Conservation (phyloP, 129 eudicot species). For the Saposhnikovia divaricata region DNA sequence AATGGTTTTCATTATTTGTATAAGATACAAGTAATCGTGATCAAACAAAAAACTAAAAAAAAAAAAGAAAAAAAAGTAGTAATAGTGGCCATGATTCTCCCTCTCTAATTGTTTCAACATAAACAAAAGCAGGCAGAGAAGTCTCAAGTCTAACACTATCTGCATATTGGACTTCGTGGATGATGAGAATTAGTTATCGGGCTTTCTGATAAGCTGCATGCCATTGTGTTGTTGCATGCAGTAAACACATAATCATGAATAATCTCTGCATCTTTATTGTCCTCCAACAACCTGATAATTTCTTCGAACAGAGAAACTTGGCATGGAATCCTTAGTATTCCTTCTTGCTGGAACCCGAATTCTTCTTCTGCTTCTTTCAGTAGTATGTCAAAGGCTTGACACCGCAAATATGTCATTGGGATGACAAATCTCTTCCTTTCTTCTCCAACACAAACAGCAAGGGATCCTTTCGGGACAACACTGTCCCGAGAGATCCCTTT, state of each 20-base stretch:
- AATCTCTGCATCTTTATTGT: slow-evolving; percentile 3
- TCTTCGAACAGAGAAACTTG: slow-evolving; percentile 55
- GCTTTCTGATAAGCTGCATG: slow-evolving; percentile 9
- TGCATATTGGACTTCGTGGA: slow-evolving; percentile 7
- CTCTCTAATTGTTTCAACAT: not conserved
- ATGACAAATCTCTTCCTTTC: slow-evolving; percentile 61
- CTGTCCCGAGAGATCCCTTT: slow-evolving; percentile 5
- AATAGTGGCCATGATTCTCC: not conserved
- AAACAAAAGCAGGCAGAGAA: not conserved
- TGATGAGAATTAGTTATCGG: slow-evolving; percentile 2
- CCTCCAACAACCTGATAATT: slow-evolving; percentile 38
- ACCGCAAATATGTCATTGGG: slow-evolving; percentile 68
- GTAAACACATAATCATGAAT: slow-evolving; percentile 4
- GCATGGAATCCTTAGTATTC: slow-evolving; percentile 80
- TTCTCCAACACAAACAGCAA: slow-evolving; percentile 77
- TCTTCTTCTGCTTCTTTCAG: slow-evolving; percentile 89
- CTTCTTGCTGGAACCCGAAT: slow-evolving; percentile 92
- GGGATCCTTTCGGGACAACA: slow-evolving; percentile 62
- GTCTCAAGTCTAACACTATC: not conserved
- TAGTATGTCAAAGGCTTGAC: slow-evolving; percentile 58
- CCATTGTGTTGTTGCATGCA: not conserved
- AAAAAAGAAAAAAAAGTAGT: not conserved
- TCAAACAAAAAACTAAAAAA: not conserved
- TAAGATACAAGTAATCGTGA: not conserved
- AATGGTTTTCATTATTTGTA: not conserved